Evolutionary conservation across 2,329 filamentous ascomycete species (phyloP).

Genomic region (Verticillium albo-atrum): DNA sequence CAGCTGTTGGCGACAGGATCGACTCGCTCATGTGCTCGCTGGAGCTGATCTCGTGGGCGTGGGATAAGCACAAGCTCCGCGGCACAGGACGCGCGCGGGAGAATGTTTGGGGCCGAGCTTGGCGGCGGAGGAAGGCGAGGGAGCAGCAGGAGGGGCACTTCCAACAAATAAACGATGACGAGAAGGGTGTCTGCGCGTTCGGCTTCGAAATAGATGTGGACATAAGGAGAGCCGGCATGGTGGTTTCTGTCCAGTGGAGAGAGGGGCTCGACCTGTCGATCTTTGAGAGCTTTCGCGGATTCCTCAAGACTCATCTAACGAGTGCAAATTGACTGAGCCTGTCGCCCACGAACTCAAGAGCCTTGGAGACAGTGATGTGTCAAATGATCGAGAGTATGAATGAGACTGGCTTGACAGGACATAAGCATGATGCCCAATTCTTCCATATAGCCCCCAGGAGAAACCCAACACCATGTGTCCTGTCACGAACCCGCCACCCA

Average conservation of each 20-base stretch:
- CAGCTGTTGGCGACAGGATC: constrained; percentile 26
- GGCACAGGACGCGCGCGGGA: constrained; percentile 61
- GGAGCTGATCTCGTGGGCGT: constrained; percentile 59
- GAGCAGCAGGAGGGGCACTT: constrained; percentile 8
- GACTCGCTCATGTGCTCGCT: constrained; percentile 48
- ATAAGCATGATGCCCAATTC: no score
- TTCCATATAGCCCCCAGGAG: no score
- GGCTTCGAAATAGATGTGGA: constrained; percentile 55
- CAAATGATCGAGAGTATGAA: no score
- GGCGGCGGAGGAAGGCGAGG: constrained; percentile 54
- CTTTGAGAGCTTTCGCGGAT: constrained; percentile 86
- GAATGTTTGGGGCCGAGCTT: constrained; percentile 76
- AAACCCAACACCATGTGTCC: no score
- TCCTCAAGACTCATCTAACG: constrained; percentile 47
- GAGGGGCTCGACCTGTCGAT: constrained; percentile 68
- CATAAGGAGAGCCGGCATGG: constrained; percentile 33
- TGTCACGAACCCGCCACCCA: no score
- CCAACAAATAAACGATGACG: constrained; percentile 23
- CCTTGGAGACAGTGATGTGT: no score
- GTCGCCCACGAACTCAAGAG: no score
- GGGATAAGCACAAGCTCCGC: constrained; percentile 46
- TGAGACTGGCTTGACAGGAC: no score
- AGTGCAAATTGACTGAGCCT: neutral
- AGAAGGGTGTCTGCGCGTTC: constrained; percentile 38
- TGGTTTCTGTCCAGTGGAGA: constrained; percentile 62